Base-by-base conservation (phyloP, 768 basidiomycete species). In the Chalciporus sphaerocephalus region DNA sequence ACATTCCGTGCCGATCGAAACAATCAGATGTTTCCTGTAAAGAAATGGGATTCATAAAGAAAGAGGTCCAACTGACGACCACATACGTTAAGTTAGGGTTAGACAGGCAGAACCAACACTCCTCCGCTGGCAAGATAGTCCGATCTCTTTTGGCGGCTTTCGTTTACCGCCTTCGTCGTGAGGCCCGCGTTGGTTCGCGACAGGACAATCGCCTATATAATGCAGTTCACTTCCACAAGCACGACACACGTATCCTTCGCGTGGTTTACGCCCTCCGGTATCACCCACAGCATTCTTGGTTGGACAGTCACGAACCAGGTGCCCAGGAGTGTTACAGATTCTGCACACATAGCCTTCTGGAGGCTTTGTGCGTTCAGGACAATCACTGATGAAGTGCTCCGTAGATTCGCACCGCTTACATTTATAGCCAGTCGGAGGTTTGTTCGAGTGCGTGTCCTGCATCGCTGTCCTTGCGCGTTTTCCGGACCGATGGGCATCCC, bases 91-190 rank as follows among this genome's bases (percentile, higher is more conserved):
- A 73, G 54, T 81, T 84, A 1, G 95, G 94, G 61, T 97, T 97
- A 33, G 92, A 94, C 42, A 99, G 67, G 64, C 96, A 99, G 71
- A 99, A 98, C 95, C 95, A 98, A 66, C 95, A 97, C 64, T 93
- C 89, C 45, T 88, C 88, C 54, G 92, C 90, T 91, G 59, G 38
- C 52, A 21, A 47, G 45, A 23, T 38, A 22, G 87, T 47, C 74
- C 79, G 44, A 94, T 90, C 61, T 92, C 91, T 67, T 81, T 93
- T 33, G 71, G 78, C 23, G 77, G 85, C 23, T 72, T 50, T 74
- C 72, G 53, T 70, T 66, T 49, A 68, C 67, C 41, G 57, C 62
- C 27, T 61, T 54, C 54, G 27, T 42, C 40, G 22, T 53, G 70
- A 18, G 63, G 49, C 13, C 62, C 70, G 33, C 68, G 68, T 57